These are phyloP conservation scores for Mrakia frigida DNA, from an alignment of 768 basidiomycete species.

Conservation along the genomic window DNA sequence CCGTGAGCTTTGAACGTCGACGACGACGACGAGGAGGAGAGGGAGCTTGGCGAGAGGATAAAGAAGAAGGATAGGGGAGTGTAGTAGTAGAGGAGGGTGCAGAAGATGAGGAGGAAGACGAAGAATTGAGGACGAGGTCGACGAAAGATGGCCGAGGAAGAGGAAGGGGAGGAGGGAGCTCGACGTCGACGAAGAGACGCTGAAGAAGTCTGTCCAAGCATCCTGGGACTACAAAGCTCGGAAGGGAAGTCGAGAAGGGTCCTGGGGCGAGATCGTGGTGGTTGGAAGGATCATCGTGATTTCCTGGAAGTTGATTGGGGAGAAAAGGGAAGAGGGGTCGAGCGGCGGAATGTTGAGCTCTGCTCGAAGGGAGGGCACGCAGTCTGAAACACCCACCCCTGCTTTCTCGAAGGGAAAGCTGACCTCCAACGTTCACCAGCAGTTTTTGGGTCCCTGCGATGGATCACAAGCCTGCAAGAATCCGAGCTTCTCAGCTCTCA, in stretches of 20 bases:
- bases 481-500: neutral
- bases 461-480: neutral
- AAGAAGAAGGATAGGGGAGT: neutral
- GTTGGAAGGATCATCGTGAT: neutral
- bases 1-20: neutral
- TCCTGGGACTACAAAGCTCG: neutral
- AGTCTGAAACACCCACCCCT: no score
- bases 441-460: neutral
- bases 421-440: neutral
- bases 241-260: neutral
- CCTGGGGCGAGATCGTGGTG: neutral
- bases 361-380: no score
- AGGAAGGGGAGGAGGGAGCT: neutral
- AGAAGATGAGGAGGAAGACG: neutral
- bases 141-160: neutral
- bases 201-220: neutral
- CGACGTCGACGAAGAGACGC: neutral
- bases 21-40: neutral
- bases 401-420: no score
- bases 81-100: constrained; percentile 14
- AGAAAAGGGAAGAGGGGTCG: no score
- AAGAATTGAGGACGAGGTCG: neutral
- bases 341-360: no score
- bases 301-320: no score
- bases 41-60: neutral